phyloP scores from a whole-genome alignment of 345 rosid genomes.

The Anacardium occidentale region DNA sequence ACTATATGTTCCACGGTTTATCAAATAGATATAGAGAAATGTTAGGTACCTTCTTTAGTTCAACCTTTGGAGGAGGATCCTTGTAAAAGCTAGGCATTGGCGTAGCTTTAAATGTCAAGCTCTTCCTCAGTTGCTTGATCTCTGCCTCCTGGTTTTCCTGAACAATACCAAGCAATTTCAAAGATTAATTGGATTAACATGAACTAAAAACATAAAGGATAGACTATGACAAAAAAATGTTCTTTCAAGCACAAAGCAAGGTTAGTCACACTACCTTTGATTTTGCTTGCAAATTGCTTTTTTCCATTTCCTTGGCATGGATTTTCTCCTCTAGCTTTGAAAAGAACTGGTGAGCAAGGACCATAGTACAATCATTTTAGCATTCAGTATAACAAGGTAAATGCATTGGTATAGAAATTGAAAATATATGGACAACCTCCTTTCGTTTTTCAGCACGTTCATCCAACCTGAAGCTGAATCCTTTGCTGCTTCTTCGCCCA shows the following conservation, averaged over 20 bases:
- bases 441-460: slow-evolving; percentile 95
- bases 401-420: not conserved
- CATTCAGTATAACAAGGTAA: slow-evolving; percentile 8
- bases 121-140: slow-evolving; percentile 84
- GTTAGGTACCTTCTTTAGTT: slow-evolving; percentile 79
- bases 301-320: slow-evolving; percentile 85
- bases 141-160: slow-evolving; percentile 96
- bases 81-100: slow-evolving; percentile 97
- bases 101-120: slow-evolving; percentile 86
- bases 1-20: not conserved
- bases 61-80: slow-evolving; percentile 89
- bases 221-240: slow-evolving; percentile 6
- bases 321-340: slow-evolving; percentile 93
- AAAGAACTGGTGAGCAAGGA: slow-evolving; percentile 57
- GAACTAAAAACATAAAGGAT: not conserved
- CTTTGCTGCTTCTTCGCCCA: slow-evolving; percentile 56
- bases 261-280: slow-evolving; percentile 60
- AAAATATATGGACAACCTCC: slow-evolving; percentile 55
- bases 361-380: slow-evolving; percentile 7
- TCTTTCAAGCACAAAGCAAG: slow-evolving; percentile 7
- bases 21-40: slow-evolving; percentile 4
- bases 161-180: slow-evolving; percentile 14
- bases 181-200: not conserved
- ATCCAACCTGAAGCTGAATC: slow-evolving; percentile 83
- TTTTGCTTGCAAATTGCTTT: slow-evolving; percentile 71